Evolutionary conservation across 495 filamentous ascomycete genomes (phyloP).

Genomic region (Neurospora sp.): DNA sequence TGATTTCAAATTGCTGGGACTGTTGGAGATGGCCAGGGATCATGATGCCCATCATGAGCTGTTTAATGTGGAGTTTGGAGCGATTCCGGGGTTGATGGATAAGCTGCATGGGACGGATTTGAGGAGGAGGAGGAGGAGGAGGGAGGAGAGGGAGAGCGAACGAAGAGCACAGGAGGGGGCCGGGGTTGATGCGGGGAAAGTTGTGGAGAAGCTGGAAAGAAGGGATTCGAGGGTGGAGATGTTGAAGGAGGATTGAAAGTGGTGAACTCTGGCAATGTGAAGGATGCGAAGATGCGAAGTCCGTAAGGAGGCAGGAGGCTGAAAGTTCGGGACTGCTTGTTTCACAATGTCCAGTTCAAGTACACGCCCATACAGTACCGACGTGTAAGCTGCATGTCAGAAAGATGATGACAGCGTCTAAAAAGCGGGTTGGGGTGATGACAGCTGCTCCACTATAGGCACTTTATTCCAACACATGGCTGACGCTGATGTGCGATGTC

Average conservation of each 20-base stretch:
- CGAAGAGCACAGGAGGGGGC: background rate
- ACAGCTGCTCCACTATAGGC: background rate
- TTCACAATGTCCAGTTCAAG: background rate
- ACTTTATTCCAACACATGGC: background rate
- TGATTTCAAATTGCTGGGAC: constrained; percentile 26
- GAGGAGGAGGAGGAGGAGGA: constrained; percentile 7
- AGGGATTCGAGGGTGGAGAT: background rate
- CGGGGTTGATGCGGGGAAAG: background rate
- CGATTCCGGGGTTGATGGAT: constrained; percentile 29
- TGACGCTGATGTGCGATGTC: background rate
- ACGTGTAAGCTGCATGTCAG: background rate
- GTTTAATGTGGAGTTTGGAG: constrained; percentile 30
- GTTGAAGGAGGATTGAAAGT: background rate
- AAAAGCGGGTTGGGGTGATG: background rate
- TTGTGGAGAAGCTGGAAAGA: background rate
- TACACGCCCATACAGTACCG: background rate
- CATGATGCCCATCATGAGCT: constrained; percentile 47
- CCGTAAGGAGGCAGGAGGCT: too few species aligned
- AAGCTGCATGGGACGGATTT: constrained; percentile 34
- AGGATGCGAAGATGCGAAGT: too few species aligned
- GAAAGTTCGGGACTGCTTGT: too few species aligned
- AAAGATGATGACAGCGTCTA: background rate
- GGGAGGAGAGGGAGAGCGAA: background rate
- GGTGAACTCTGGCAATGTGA: too few species aligned
- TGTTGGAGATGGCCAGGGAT: constrained; percentile 28